phyloP scores from a whole-genome alignment of 140 eudicot genomes.

The Senecio squalidus region DNA sequence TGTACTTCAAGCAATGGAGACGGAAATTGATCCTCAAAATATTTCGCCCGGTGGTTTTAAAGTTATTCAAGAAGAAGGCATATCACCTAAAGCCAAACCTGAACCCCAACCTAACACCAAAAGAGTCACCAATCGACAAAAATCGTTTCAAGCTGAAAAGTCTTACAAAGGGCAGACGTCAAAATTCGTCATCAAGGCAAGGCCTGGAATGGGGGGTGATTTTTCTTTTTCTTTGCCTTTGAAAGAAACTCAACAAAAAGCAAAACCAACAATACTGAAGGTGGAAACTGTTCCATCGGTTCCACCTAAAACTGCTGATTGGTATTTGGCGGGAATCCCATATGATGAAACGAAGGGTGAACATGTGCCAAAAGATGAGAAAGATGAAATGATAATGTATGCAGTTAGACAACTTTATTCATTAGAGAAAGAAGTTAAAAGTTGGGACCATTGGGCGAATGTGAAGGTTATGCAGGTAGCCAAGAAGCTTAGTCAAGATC shows the following conservation, averaged over 20 bases:
- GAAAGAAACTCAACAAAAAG: too few species aligned
- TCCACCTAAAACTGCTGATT: constrained; percentile 7
- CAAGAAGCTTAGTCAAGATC: constrained; percentile 45
- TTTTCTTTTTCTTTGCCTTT: constrained; percentile 22
- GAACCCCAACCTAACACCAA: constrained; percentile 16
- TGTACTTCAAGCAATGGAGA: constrained; percentile 34
- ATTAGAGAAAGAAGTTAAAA: constrained; percentile 35
- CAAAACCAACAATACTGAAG: constrained; percentile 10
- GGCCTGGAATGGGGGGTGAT: constrained; percentile 14
- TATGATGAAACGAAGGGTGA: constrained; percentile 39
- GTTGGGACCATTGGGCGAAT: constrained; percentile 64
- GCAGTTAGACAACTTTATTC: constrained; percentile 28
- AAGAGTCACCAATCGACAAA: constrained; percentile 37
- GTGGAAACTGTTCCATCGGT: constrained; percentile 2
- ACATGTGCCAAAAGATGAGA: constrained; percentile 39
- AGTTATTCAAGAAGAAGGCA: constrained; percentile 3
- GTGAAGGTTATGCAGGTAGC: constrained; percentile 65
- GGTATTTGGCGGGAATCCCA: constrained; percentile 36
- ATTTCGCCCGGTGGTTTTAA: background rate
- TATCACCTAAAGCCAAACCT: background rate
- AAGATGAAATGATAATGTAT: constrained; percentile 26
- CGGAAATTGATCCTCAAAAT: constrained; percentile 18
- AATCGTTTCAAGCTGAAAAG: constrained; percentile 42
- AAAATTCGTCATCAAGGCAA: constrained; percentile 41
- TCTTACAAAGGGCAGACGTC: constrained; percentile 36